Base-by-base conservation (phyloP, 805 yeast genomes). In the Saccharomycopsis fermentans region DNA sequence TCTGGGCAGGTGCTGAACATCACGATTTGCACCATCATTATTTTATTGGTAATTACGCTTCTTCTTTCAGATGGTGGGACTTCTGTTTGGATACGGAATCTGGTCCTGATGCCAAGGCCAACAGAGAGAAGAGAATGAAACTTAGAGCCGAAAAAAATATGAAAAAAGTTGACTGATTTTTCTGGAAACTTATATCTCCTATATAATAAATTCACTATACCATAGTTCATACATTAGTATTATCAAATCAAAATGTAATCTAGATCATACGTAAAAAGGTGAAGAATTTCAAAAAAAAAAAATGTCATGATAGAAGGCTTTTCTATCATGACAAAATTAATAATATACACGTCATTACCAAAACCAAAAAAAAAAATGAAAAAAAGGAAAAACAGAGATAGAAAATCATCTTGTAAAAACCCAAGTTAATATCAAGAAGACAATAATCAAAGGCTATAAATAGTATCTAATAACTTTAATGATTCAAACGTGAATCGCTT, bases 1-100 rank as follows among this genome's bases (percentile, higher is more conserved):
- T 94, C 74, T 91, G 98, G 97, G 96, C 97, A 3, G 98, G 98
- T 64, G 97, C 97, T 24, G 97, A 88, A 68, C 98, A 92, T 73
- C 98, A 92, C 71, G 99, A 92, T 73, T 88, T 88, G 73, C 99
- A 92, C 71, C 99, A 92, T 72, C 96, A 88, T 71, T 90, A 86
- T 75, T 92, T 92, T 74, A 87, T 90, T 66, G 98, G 98, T 65
- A 90, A 91, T 73, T 92, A 90, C 71, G 94, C 97, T 32, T 87
- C 96, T 52, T 83, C 91, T 39, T 94, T 92, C 81, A 85, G 97
- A 75, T 88, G 96, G 89, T 90, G 96, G 95, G 99, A 92, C 74
- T 87, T 75, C 73, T 69, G 83, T 63, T 76, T 92, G 65, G 85
- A 86, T 70, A 91, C 99, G n/a, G 95, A 89, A 73, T 88, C 92